Evolutionary conservation across 1,284 basidiomycete species (phyloP), one percentile per base, ranked within the genome.

Genomic region (Ustilago bromivora): DNA sequence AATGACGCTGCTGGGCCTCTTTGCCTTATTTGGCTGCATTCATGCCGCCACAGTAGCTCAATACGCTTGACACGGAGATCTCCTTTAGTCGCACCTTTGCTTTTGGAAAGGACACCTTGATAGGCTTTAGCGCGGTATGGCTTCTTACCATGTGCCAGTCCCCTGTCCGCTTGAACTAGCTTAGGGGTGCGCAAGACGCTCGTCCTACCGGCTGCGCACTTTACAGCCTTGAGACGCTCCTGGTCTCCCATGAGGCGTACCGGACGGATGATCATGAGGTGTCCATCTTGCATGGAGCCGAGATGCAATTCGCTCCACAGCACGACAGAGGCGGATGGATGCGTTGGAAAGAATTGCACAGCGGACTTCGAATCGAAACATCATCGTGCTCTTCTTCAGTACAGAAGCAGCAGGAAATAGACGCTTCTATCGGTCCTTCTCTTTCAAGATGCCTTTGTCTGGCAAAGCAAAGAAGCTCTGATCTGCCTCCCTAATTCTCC

Each of bases 71-170:
- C 6, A 51, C 31, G 49, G 49, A 51, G 28, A 34, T 51, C 49
- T 51, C 13, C 54, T 52, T 57, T 41, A 7, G 9, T 5, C 12
- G 8, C 38, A 23, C 19, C 41, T 47, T 28, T 35, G 7, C 23
- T 28, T 28, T 28, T 3, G 23, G 23, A 28, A 28, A 47, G 31
- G 23, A 52, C 60, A 41, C 34, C n/a, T 41, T 34, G 31, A n/a
- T 43, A 53, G 59, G 59, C 17, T 32, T 56, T 63, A 63, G 54
- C 54, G 46, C 36, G n/a, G 23, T 51, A 57, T 57, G 9, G 46
- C 11, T 36, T 57, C 52, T 7, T 3, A 28, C 55, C 61, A 64
- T 64, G 61, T 64, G 61, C 17, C 38, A 28, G 19, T 17, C 28
- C 10, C 46, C 13, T 10, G 10, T 8, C 13, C 19, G 5, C 55